Base-by-base conservation (phyloP, 2,329 filamentous ascomycete genomes). In the Pleomassaria siparia region DNA sequence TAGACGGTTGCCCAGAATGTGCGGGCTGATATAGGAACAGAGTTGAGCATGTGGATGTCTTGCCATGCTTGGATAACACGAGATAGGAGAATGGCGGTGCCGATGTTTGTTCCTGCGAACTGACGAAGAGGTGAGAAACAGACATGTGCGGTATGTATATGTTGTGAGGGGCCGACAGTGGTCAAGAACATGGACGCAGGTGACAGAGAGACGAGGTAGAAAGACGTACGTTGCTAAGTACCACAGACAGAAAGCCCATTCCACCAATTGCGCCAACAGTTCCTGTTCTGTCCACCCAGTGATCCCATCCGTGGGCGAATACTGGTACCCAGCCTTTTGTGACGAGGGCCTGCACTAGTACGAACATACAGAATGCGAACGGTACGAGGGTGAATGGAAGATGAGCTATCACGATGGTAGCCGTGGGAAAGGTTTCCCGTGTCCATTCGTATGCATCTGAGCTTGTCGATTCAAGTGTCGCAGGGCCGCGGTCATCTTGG, bases 61-160 rank as follows among this genome's bases (percentile, higher is more conserved):
- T 81, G 73, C 87, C 87, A 89, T 0, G 80, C 73, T 62, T 89
- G 86, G 10, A 89, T 80, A 6, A 89, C 79, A 2, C 86, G 83
- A 8, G 80, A 88, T 1, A 89, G 75, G 0, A 89, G 79, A 59
- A 90, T 89, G 0, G 86, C 86, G 0, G 86, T 88, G 26, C 87
- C 86, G 43, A 89, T 89, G 54, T 89, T 89, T 1, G 87, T 89
- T 15, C 87, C 87, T 0, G 87, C 84, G 56, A 89, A 89, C 85
- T 89, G 51, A 13, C 20, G 21, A 26, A 7, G 36, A 25, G 39
- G 9, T 40, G 39, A 12, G 25, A 8, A 8, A 12, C 12, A 8
- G 12, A 12, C 25, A 28, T 28, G 25, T 28, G 25, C 25, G 7
- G 7, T n/a, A n/a, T n/a, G n/a, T n/a, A n/a, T n/a, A n/a, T n/a